These are phyloP conservation scores for Spathaspora sp. DNA, from an alignment of 1,139 yeast species.

Conservation along the genomic window DNA sequence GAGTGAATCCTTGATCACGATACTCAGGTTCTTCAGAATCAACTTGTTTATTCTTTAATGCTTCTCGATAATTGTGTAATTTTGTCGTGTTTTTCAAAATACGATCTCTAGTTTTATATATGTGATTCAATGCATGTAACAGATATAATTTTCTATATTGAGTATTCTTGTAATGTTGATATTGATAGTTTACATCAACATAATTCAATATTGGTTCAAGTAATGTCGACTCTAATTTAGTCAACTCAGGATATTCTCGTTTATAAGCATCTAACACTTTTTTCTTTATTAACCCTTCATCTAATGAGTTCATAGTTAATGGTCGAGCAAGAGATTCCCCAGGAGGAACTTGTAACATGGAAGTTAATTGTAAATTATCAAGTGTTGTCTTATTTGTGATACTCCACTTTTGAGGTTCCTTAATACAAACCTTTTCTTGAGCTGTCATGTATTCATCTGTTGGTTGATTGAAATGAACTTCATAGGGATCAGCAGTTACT, in stretches of 20 bases:
- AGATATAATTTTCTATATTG: constrained; percentile 64
- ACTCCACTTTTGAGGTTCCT: constrained; percentile 28
- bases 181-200: constrained; percentile 69
- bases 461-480: constrained; percentile 64
- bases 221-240: constrained; percentile 25
- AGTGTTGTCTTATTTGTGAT: constrained; percentile 17
- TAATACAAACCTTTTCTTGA: constrained; percentile 21
- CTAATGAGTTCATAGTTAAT: constrained; percentile 10
- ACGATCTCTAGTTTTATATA: constrained; percentile 81
- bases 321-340: constrained; percentile 19
- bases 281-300: constrained; percentile 26
- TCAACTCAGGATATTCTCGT: constrained; percentile 16
- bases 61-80: constrained; percentile 46
- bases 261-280: constrained; percentile 30
- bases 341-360: constrained; percentile 32
- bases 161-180: constrained; percentile 35
- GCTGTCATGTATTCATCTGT: constrained; percentile 45
- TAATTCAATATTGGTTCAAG: constrained; percentile 69
- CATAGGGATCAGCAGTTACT: constrained; percentile 59
- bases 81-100: constrained; percentile 73
- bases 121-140: constrained; percentile 77
- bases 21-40: constrained; percentile 52
- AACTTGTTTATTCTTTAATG: constrained; percentile 37
- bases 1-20: constrained; percentile 92
- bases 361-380: constrained; percentile 20